These are phyloP conservation scores for Stylonectria norvegica DNA, from an alignment of 2,329 filamentous ascomycete genomes.

Conservation along the genomic window DNA sequence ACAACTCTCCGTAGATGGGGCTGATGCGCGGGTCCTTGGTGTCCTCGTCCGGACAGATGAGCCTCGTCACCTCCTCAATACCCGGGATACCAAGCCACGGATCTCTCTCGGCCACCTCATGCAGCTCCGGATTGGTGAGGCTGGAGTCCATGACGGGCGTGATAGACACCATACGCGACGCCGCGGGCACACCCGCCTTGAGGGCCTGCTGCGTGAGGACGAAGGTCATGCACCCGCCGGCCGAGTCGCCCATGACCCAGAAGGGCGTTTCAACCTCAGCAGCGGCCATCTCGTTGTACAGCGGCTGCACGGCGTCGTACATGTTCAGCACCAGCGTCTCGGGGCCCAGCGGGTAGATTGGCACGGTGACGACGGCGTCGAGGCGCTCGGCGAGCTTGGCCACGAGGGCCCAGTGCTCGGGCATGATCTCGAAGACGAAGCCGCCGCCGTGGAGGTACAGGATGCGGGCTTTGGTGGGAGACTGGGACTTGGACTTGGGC, in stretches of 20 bases:
- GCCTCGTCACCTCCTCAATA: conserved; percentile 21
- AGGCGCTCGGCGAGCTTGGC: conserved; percentile 27
- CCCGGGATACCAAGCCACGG: conserved; percentile 30
- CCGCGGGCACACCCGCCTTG: conserved; percentile 21
- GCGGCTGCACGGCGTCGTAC: conserved; percentile 31
- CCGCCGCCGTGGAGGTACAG: conserved; percentile 33
- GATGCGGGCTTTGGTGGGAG: conserved; percentile 26
- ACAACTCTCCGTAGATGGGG: conserved; percentile 28
- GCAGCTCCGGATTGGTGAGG: conserved; percentile 27
- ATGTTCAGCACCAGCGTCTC: conserved; percentile 30
- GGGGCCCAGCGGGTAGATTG: conserved; percentile 32
- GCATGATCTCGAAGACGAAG: conserved; percentile 29
- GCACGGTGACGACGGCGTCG: conserved; percentile 31
- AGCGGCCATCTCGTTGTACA: conserved; percentile 31
- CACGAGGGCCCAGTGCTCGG: conserved; percentile 29
- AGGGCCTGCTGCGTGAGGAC: conserved; percentile 30
- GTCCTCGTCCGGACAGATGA: conserved; percentile 28
- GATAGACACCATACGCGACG: conserved; percentile 27
- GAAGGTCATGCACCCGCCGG: conserved; percentile 30
- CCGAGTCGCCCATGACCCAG: conserved; percentile 31
- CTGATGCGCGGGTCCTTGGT: conserved; percentile 27
- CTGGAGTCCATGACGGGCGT: conserved; percentile 31
- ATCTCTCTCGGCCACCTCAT: conserved; percentile 21
- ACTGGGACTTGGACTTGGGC: conserved; percentile 29
- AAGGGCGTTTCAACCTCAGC: conserved; percentile 28